A percentile compares a stretch with the other conserved stretches of the same genome.
Evolutionary conservation across 352 stramenopile species (phyloP).

Genomic region (Pythium aristosporum): DNA sequence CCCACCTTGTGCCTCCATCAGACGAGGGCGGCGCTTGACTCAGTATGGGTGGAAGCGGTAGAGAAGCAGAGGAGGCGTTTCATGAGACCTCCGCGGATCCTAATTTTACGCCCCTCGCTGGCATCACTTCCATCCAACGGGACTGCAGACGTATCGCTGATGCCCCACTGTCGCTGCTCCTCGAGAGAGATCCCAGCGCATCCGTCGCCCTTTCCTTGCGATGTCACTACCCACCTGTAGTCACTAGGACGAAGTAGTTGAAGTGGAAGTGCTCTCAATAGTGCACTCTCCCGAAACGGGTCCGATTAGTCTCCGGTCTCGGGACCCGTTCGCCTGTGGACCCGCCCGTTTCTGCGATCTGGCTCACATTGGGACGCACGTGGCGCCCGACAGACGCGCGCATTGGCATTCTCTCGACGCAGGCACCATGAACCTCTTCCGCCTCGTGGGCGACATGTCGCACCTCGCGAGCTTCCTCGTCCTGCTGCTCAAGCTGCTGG

Average conservation of each 20-base stretch:
- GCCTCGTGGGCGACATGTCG: conserved; percentile 97
- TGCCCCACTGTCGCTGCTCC: neutral
- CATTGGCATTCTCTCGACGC: neutral
- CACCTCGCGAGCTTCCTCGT: conserved; percentile 99
- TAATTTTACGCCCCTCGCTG: neutral
- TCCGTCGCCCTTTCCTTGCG: no score
- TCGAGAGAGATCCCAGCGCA: no score
- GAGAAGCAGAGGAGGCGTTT: neutral
- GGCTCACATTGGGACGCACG: conserved; percentile 19
- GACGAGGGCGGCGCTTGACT: neutral
- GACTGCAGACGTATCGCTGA: no score
- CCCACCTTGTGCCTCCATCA: neutral
- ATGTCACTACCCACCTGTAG: neutral
- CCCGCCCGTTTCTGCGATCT: conserved; percentile 21
- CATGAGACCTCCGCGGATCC: neutral
- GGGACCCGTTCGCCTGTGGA: neutral
- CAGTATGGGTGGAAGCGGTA: neutral
- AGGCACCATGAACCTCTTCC: conserved; percentile 94
- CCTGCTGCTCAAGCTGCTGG: conserved; percentile 95
- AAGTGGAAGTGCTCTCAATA: conserved; percentile 7
- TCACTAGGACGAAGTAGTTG: conserved; percentile 20
- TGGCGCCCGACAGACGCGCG: conserved; percentile 16
- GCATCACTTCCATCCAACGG: no score
- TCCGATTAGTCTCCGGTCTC: neutral
- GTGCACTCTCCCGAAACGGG: conserved; percentile 5